Evolutionary conservation across 139 green algal genomes (phyloP).

Genomic region (Volvox africanus): DNA sequence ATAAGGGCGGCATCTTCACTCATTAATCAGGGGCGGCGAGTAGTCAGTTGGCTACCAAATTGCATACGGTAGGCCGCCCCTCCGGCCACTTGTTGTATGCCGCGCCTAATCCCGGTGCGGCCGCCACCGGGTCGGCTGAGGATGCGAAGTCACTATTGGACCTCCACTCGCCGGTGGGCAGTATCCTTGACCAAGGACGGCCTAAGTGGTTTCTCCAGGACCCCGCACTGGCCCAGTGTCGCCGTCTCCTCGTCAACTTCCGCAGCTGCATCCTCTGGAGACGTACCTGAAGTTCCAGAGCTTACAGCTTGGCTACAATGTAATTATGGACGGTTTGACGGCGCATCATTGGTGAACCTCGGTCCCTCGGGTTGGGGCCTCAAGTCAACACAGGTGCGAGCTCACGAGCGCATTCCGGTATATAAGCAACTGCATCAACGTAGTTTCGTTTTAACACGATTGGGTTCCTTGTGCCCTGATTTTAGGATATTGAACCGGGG

Average conservation of each 20-base stretch:
- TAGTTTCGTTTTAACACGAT: not conserved
- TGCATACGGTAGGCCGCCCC: not conserved
- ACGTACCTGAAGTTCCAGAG: not conserved
- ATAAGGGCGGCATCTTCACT: no score
- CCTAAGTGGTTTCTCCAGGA: not conserved
- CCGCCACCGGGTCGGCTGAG: not conserved
- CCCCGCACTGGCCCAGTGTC: not conserved
- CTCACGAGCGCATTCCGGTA: not conserved
- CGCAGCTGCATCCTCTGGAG: not conserved
- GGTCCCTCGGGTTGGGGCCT: constrained; percentile 52
- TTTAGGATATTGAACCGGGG: constrained; percentile 22
- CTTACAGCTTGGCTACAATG: constrained; percentile 39
- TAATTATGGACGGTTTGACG: constrained; percentile 35
- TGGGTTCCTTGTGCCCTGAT: no score
- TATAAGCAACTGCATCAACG: not conserved
- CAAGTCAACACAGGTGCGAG: constrained; percentile 3
- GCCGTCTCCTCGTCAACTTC: not conserved
- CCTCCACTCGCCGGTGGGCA: not conserved
- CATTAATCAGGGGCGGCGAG: no score
- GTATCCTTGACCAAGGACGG: not conserved
- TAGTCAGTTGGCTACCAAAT: no score
- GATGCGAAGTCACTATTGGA: constrained; percentile 14
- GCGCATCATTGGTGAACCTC: constrained; percentile 28
- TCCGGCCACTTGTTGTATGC: not conserved
- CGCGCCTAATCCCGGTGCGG: not conserved